Percentiles rank a stretch among this genome's conserved stretches.
Conservation (phyloP, 2,329 filamentous ascomycete genomes). For the Mollisia scopiformis region DNA sequence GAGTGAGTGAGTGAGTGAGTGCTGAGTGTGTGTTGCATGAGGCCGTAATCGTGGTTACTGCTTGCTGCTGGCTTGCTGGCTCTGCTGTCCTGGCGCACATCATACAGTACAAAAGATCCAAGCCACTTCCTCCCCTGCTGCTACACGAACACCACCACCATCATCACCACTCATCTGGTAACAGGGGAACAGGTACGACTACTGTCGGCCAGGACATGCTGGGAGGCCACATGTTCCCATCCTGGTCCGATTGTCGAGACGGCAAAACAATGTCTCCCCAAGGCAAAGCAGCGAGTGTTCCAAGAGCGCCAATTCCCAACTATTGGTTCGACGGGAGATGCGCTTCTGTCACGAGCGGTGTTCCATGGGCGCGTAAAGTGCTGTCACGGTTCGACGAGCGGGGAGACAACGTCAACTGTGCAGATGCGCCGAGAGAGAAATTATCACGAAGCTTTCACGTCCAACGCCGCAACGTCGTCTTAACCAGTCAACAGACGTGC, state of each 20-base stretch:
- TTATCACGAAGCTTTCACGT: background rate
- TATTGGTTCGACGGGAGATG: constrained; percentile 26
- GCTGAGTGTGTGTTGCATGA: no score
- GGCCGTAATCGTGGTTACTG: no score
- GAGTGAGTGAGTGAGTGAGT: no score
- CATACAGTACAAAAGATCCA: constrained; percentile 1
- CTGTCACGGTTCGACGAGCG: background rate
- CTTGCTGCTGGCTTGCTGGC: background rate
- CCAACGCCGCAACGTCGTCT: background rate
- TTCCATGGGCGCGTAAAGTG: constrained; percentile 35
- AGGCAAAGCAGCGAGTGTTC: constrained; percentile 37
- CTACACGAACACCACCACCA: constrained; percentile 3
- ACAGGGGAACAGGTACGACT: constrained; percentile 1
- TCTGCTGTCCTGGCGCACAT: constrained; percentile 1
- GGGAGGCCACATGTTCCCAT: constrained; percentile 17
- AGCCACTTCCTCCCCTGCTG: background rate
- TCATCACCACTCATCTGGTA: background rate
- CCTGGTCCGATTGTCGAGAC: background rate
- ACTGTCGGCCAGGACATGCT: no score
- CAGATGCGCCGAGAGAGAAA: background rate
- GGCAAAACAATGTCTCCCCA: constrained; percentile 5
- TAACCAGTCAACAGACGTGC: background rate
- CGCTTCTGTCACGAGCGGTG: constrained; percentile 31
- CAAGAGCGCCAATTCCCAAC: constrained; percentile 22
- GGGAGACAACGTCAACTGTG: background rate